Evolutionary conservation across 2,329 filamentous ascomycete genomes (phyloP).

Genomic region (Neofusicoccum umdonicola): DNA sequence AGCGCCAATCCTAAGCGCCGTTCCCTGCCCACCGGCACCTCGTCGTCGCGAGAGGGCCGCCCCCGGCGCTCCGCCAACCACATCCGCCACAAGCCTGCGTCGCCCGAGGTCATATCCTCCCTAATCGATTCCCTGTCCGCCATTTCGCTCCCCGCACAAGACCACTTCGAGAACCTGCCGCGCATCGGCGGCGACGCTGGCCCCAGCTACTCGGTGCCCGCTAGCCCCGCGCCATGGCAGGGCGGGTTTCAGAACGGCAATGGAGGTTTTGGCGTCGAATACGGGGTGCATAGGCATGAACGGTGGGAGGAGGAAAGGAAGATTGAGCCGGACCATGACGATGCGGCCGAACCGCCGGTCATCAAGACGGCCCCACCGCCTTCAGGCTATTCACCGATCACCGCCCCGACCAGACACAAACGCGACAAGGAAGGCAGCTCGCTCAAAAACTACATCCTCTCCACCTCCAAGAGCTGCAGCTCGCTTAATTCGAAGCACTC

Average conservation of each 20-base stretch:
- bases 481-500: conserved; percentile 35
- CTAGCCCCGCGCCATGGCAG: conserved; percentile 24
- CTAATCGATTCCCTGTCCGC: conserved; percentile 61
- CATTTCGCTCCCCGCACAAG: conserved; percentile 62
- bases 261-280: conserved; percentile 67
- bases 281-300: conserved; percentile 61
- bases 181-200: conserved; percentile 24
- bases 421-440: conserved; percentile 40
- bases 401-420: conserved; percentile 58
- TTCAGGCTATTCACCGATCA: conserved; percentile 70
- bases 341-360: conserved; percentile 65
- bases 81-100: conserved; percentile 42
- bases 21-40: conserved; percentile 27
- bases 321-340: conserved; percentile 47
- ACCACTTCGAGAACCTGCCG: conserved; percentile 62
- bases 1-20: conserved; percentile 20
- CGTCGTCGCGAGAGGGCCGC: conserved; percentile 19
- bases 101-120: conserved; percentile 67
- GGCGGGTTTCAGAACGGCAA: conserved; percentile 9
- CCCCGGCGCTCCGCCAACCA: conserved; percentile 33
- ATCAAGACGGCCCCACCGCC: conserved; percentile 50
- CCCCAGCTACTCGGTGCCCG: conserved; percentile 29
- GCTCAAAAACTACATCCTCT: conserved; percentile 58
- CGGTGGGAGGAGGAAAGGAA: conserved; percentile 47
- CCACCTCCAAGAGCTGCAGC: conserved; percentile 32